Evolutionary conservation across 106 monocot species (phyloP).

Genomic region (Dendrobium nobile): DNA sequence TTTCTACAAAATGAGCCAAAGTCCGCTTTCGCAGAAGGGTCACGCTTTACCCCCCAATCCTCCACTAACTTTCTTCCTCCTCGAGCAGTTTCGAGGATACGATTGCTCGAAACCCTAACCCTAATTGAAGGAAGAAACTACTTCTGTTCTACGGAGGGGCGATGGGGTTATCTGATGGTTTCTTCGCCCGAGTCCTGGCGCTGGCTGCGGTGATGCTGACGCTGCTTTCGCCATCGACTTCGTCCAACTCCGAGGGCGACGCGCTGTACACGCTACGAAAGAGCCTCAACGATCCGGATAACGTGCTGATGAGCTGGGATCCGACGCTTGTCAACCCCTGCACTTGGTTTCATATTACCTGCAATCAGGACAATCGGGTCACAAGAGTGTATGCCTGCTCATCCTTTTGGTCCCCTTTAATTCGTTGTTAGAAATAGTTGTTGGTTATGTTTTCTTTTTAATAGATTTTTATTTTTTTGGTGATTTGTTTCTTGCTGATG

Average conservation of each 20-base stretch:
- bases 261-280: slow-evolving; percentile 66
- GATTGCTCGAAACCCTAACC: slow-evolving; percentile 5
- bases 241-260: slow-evolving; percentile 78
- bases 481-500: too few species aligned
- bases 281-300: slow-evolving; percentile 59
- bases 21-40: neutral
- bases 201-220: neutral
- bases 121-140: neutral
- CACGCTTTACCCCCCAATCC: too few species aligned
- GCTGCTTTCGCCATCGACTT: slow-evolving; percentile 12
- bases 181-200: neutral
- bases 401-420: neutral
- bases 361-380: slow-evolving; percentile 82
- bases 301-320: slow-evolving; percentile 92
- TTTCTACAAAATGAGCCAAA: neutral
- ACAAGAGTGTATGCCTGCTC: slow-evolving; percentile 49
- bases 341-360: slow-evolving; percentile 94
- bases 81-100: too few species aligned
- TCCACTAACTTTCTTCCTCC: too few species aligned
- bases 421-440: neutral
- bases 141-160: neutral
- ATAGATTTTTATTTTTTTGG: neutral
- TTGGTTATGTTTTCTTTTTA: neutral
- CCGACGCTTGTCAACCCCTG: slow-evolving; percentile 88
- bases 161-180: neutral